Base-by-base conservation (phyloP, 116 monocot species). In the Phalaenopsis hybrid region DNA sequence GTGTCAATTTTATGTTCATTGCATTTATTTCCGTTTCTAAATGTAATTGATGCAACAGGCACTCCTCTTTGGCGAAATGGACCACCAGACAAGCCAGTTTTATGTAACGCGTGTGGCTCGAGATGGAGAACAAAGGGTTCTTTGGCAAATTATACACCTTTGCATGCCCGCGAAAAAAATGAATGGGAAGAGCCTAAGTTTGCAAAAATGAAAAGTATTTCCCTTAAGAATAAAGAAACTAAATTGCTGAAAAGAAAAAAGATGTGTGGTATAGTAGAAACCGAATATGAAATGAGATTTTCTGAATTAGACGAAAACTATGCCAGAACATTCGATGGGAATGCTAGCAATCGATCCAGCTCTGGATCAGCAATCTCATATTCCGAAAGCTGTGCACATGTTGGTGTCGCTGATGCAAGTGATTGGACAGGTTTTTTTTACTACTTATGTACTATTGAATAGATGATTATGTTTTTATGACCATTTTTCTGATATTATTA, bases 321-420 rank as follows among this genome's bases (percentile, higher is more conserved):
- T 34, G 78, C 78, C 13, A 92, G 89, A 72, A 85, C 80, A 78
- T 78, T 88, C 28, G 92, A 92, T 58, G 86, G 83, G 44, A 91
- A 95, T 90, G 79, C 86, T 37, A 90, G 92, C 86, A 91, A 93
- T 77, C 87, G 92, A 50, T 99, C 99, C 28, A 93, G 95, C 85
- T 95, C 95, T 78, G 95, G 93, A 28, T 99, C 99, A 34, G 95
- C 93, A 28, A 85, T 92, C 52, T 95, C 99, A 72, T 93, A 86
- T 85, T 99, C 99, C 75, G 95, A 95, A 75, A 99, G 95, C 69
- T 99, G 95, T 85, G 89, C 88, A 6, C 85, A 95, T 79, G 92
- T 94, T 87, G 84, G 89, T 21, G 77, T 79, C 8, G 75, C 68
- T 43, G 98, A 98, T 82, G 88, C 86, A 48, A 92, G 92, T 85